These are phyloP conservation scores for Paecilomyces sp. DNA, from an alignment of 2,329 filamentous ascomycete genomes.

Conservation along the genomic window DNA sequence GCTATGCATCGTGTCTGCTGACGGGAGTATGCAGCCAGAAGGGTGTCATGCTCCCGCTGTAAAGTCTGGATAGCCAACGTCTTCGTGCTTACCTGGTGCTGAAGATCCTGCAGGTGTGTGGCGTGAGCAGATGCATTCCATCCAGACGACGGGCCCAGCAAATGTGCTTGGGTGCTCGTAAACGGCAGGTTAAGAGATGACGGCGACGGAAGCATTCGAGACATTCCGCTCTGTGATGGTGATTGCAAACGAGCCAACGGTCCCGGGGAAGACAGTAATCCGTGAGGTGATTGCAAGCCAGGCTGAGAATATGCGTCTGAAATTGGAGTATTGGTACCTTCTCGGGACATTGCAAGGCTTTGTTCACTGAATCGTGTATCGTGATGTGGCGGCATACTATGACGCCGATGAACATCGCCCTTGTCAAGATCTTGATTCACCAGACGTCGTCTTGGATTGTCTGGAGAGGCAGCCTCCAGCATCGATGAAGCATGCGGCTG, in stretches of 20 bases:
- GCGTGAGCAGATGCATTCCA: constrained; percentile 21
- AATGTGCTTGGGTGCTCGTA: constrained; percentile 1
- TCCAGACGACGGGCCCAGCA: not conserved
- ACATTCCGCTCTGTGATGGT: constrained; percentile 10
- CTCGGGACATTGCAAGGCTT: not conserved
- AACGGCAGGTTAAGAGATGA: constrained; percentile 11
- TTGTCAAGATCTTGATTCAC: not conserved
- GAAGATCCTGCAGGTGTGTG: constrained; percentile 41
- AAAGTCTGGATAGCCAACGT: constrained; percentile 46
- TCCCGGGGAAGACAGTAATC: not conserved
- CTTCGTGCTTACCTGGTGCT: constrained; percentile 49
- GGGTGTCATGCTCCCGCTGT: constrained; percentile 47
- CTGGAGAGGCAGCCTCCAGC: not conserved
- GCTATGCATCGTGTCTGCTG: constrained; percentile 44
- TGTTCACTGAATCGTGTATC: not conserved
- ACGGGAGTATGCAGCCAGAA: constrained; percentile 46
- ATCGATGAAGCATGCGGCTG: not conserved
- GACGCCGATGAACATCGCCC: not conserved
- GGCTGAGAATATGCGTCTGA: not conserved
- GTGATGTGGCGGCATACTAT: not conserved
- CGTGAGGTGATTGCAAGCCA: not conserved
- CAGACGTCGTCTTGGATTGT: not conserved
- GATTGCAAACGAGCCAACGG: constrained; percentile 4
- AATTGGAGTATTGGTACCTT: not conserved
- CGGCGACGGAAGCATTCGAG: constrained; percentile 15